Evolutionary conservation across 2,329 filamentous ascomycete genomes (phyloP), one percentile per base, ranked within the genome.

Genomic region (Fonsecaea nubica): DNA sequence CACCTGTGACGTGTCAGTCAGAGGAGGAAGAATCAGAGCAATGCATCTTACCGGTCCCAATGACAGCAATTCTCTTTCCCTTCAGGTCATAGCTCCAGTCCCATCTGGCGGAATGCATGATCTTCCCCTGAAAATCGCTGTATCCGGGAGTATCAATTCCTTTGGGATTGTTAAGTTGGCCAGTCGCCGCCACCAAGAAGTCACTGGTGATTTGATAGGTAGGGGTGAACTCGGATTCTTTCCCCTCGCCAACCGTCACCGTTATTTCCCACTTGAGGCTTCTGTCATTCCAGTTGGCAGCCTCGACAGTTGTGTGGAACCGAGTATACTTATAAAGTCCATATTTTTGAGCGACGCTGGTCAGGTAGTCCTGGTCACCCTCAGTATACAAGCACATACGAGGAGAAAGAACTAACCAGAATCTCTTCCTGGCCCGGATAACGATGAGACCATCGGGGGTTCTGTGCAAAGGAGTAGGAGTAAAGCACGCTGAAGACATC

Each of bases 351-450:
- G 64, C 65, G 30, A 72, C 65, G 25, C 76, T 75, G 40, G 81
- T 79, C 1, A 88, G 78, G 69, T 88, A 88, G 13, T 77, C 77
- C 76, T 83, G 50, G 3, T 32, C 3, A 13, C n/a, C n/a, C 35
- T 62, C 50, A 62, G 59, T 30, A 7, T 21, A 42, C 62, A 4
- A 32, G 40, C 7, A 50, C 8, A 55, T 45, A 48, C 58, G 13
- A 35, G 32, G 25, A 33, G 42, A 58, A 50, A 21, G 50, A 59
- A 61, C 73, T 67, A 71, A 83, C 79, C 40, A 86, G 77, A 18
- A 88, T 85, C 72, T 88, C 86, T 72, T 87, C 84, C 70, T 89
- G 86, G 0, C 84, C 83, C 0, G 86, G 83, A 72, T 86, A 88
- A 58, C 85, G 80, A n/a, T 84, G 77, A 2, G 82, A 82, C 85